A percentile compares a stretch with the other conserved stretches of the same genome.
These are phyloP conservation scores for Lentinus tigrinus DNA, from an alignment of 768 basidiomycete genomes.

Conservation along the genomic window DNA sequence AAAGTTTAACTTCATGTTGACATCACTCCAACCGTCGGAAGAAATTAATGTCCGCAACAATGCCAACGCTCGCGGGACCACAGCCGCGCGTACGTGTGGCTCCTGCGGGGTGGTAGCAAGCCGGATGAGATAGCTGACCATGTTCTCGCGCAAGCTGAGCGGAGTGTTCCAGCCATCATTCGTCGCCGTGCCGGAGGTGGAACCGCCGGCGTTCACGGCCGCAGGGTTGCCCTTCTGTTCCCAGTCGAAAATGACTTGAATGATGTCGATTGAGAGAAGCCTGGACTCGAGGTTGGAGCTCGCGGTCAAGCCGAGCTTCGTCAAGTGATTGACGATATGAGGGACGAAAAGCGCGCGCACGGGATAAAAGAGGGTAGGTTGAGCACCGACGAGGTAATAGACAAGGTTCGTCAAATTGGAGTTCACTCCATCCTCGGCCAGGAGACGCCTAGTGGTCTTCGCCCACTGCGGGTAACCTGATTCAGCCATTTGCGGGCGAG, in stretches of 20 bases:
- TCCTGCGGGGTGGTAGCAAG: constrained; percentile 72
- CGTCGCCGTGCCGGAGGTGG: constrained; percentile 4
- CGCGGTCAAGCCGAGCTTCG: constrained; percentile 80
- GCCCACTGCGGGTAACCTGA: constrained; percentile 77
- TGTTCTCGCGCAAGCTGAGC: constrained; percentile 77
- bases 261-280: constrained; percentile 83
- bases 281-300: constrained; percentile 76
- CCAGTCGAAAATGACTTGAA: constrained; percentile 93
- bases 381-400: constrained; percentile 90
- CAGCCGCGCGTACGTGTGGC: constrained; percentile 38
- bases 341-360: constrained; percentile 91
- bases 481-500: constrained; percentile 56
- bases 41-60: constrained; percentile 79
- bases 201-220: constrained; percentile 11
- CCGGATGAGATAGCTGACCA: constrained; percentile 95
- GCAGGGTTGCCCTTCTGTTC: constrained; percentile 60
- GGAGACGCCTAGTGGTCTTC: constrained; percentile 74
- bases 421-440: constrained; percentile 83
- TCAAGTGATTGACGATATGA: constrained; percentile 87
- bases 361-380: constrained; percentile 88
- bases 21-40: constrained; percentile 85
- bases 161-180: constrained; percentile 65
- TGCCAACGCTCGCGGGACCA: constrained; percentile 62
- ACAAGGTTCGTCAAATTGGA: constrained; percentile 72
- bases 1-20: constrained; percentile 87